A percentile compares a stretch with the other conserved stretches of the same genome.
Evolutionary conservation across 2,329 filamentous ascomycete species (phyloP).

Genomic region (Cladosporium oxysporum): DNA sequence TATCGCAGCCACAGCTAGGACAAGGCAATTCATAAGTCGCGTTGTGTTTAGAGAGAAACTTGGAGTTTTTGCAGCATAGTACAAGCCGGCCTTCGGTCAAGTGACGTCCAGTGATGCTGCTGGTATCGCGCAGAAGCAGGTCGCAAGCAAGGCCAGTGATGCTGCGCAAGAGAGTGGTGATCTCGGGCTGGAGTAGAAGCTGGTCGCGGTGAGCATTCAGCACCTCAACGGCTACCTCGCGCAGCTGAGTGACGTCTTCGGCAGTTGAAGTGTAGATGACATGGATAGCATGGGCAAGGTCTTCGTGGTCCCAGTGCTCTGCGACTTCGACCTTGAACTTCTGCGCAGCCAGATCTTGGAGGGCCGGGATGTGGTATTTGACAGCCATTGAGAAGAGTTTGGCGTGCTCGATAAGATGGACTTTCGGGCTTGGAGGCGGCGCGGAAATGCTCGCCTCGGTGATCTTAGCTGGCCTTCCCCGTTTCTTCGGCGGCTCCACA

Average conservation of each 20-base stretch:
- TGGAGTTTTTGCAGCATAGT: not conserved
- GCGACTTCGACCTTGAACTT: conserved; percentile 43
- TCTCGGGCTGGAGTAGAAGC: conserved; percentile 31
- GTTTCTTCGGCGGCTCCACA: no score
- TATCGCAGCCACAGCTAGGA: not conserved
- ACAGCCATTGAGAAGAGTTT: conserved; percentile 48
- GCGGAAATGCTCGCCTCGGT: not conserved
- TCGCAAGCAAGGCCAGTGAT: conserved; percentile 36
- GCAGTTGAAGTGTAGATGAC: conserved; percentile 46
- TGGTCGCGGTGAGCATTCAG: conserved; percentile 29
- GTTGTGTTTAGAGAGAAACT: no score
- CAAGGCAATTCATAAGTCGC: no score
- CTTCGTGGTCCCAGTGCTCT: conserved; percentile 35
- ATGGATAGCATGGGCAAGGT: conserved; percentile 43
- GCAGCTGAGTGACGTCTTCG: conserved; percentile 44
- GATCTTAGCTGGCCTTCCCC: not conserved
- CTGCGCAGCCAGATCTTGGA: conserved; percentile 42
- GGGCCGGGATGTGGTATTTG: conserved; percentile 42
- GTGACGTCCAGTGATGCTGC: not conserved
- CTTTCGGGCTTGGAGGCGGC: not conserved
- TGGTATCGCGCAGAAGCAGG: conserved; percentile 25
- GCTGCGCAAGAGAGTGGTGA: conserved; percentile 32
- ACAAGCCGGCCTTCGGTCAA: no score
- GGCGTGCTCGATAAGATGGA: conserved; percentile 34
- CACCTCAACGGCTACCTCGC: conserved; percentile 32